Evolutionary conservation across 208 protist species (phyloP).

Genomic region (Crithidia sp.): DNA sequence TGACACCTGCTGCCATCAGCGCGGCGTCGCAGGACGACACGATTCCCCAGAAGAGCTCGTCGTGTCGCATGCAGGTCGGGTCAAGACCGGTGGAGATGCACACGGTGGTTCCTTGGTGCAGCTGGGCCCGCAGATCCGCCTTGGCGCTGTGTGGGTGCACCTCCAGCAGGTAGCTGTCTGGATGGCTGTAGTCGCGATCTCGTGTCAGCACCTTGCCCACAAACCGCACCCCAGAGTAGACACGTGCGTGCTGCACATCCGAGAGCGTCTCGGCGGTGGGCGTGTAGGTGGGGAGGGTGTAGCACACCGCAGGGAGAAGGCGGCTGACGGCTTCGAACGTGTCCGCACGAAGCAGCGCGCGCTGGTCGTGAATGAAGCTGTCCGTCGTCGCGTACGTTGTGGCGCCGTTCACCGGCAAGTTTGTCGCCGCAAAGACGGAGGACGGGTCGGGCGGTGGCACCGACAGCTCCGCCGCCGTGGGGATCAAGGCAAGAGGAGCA

Average conservation of each 20-base stretch:
- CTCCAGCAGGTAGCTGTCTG: constrained; percentile 78
- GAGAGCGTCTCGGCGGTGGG: constrained; percentile 58
- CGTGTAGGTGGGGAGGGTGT: constrained; percentile 58
- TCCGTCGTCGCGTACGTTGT: constrained; percentile 52
- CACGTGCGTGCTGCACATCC: constrained; percentile 73
- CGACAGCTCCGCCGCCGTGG: constrained; percentile 58
- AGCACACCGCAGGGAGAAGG: constrained; percentile 70
- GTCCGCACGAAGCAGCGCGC: constrained; percentile 81
- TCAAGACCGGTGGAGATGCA: constrained; percentile 81
- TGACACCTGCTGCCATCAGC: constrained; percentile 57
- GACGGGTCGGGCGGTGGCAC: constrained; percentile 56
- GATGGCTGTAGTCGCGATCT: constrained; percentile 74
- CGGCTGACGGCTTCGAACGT: constrained; percentile 84
- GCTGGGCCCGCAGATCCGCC: constrained; percentile 48
- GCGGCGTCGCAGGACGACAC: constrained; percentile 68
- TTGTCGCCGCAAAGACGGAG: constrained; percentile 67
- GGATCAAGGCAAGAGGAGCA: constrained; percentile 48
- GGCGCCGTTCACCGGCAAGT: constrained; percentile 73
- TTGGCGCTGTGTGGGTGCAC: constrained; percentile 63
- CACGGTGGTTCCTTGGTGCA: constrained; percentile 78
- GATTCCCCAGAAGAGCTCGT: constrained; percentile 88
- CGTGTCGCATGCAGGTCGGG: constrained; percentile 37
- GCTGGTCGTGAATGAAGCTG: constrained; percentile 76
- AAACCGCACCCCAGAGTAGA: constrained; percentile 68
- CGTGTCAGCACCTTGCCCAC: constrained; percentile 74